phyloP scores from a whole-genome alignment of 73 alveolate genomes.

The Tetrahymena thermophila region DNA sequence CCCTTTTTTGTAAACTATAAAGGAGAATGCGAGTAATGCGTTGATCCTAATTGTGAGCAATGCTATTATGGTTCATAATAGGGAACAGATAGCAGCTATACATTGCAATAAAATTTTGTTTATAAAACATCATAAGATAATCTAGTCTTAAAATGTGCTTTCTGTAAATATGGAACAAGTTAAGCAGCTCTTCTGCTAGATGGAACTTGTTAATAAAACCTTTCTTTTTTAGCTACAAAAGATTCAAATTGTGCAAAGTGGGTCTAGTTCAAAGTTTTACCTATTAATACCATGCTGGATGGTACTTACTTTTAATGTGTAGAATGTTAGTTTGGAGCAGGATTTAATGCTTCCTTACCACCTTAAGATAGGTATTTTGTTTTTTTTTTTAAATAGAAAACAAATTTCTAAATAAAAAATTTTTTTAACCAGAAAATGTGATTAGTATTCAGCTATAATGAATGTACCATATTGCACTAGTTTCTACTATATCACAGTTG shows the following conservation, averaged over 20 bases:
- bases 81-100: not conserved
- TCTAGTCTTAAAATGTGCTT: not conserved
- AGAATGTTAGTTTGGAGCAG: not conserved
- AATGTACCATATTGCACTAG: not conserved
- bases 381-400: not conserved
- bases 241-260: not conserved
- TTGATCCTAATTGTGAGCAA: not conserved
- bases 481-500: not conserved
- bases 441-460: not conserved
- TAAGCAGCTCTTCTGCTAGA: not conserved
- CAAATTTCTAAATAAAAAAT: not conserved
- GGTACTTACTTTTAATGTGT: not conserved
- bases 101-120: not conserved
- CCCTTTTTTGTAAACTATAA: not conserved
- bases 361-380: not conserved
- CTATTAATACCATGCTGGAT: not conserved
- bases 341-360: not conserved
- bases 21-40: not conserved
- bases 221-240: not conserved
- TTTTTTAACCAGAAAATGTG: not conserved
- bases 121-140: not conserved
- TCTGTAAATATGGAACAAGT: not conserved
- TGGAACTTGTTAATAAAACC: not conserved
- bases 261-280: not conserved
- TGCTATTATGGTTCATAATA: not conserved